A percentile compares a stretch with the other conserved stretches of the same genome.
Conservation (phyloP, 164 flowering plant genomes). For the Annona cherimola region DNA sequence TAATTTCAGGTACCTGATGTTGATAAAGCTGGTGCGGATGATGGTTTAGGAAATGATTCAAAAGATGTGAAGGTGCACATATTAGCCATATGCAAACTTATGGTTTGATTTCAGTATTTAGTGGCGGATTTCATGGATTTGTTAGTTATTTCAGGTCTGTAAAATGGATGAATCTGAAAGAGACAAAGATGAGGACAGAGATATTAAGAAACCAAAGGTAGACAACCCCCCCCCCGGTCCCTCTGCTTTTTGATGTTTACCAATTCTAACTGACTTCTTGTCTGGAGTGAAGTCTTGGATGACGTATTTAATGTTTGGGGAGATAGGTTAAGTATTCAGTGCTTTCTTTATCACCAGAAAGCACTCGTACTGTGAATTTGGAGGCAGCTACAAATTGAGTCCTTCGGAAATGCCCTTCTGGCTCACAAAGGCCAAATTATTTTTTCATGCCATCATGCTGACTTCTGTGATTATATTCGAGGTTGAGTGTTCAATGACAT, state of each 20-base stretch:
- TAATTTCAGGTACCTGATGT: slow-evolving; percentile 8
- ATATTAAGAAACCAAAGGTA: slow-evolving; percentile 43
- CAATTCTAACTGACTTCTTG: neutral
- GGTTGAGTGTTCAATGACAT: neutral
- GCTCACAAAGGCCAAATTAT: too few species aligned
- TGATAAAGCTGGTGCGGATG: neutral
- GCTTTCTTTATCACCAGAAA: too few species aligned
- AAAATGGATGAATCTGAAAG: slow-evolving; percentile 19
- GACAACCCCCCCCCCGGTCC: neutral
- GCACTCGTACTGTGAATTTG: too few species aligned
- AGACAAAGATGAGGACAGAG: slow-evolving; percentile 22
- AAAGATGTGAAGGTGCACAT: slow-evolving; percentile 2
- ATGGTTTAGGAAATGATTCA: slow-evolving; percentile 3
- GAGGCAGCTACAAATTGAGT: too few species aligned
- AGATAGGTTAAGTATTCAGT: too few species aligned
- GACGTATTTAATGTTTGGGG: too few species aligned
- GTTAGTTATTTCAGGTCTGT: slow-evolving; percentile 15
- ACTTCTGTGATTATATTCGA: neutral
- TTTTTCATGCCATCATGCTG: neutral
- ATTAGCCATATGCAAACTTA: neutral
- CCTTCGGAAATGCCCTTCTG: too few species aligned
- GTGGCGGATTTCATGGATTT: neutral
- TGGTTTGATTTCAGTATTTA: neutral
- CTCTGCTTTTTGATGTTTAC: neutral
- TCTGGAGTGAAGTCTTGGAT: neutral